phyloP scores from a whole-genome alignment of 192 early-diverging fungal species.

The Entomortierella chlamydospora region DNA sequence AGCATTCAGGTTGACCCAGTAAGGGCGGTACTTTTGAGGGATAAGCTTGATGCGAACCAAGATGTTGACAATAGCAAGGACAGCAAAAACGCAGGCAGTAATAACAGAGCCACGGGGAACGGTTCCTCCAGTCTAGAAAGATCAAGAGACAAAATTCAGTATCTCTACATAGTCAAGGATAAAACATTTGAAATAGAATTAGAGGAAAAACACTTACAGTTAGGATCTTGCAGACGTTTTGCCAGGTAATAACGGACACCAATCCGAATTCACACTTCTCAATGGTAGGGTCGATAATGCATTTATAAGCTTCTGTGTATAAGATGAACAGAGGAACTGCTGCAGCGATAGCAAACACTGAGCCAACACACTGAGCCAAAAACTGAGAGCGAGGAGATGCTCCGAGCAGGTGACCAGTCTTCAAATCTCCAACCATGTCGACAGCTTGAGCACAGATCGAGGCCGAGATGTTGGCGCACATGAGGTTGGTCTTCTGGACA shows the following conservation, averaged over 20 bases:
- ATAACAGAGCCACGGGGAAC: slow-evolving; percentile 58
- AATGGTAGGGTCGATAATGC: slow-evolving; percentile 57
- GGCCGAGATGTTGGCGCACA: slow-evolving; percentile 70
- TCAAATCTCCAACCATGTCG: slow-evolving; percentile 80
- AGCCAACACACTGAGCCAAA: slow-evolving; percentile 72
- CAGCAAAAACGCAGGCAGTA: slow-evolving; percentile 57
- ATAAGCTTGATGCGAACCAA: slow-evolving; percentile 60
- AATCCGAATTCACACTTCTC: slow-evolving; percentile 59
- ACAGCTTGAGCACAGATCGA: slow-evolving; percentile 67
- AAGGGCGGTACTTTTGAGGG: slow-evolving; percentile 63
- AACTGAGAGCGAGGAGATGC: slow-evolving; percentile 77
- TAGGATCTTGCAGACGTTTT: slow-evolving; percentile 35
- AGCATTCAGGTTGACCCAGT: slow-evolving; percentile 70
- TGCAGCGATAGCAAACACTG: slow-evolving; percentile 69
- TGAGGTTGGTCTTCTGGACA: slow-evolving; percentile 68
- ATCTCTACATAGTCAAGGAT: too few species aligned
- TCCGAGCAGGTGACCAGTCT: slow-evolving; percentile 75
- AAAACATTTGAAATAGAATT: slow-evolving; percentile 53
- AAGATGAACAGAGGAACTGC: slow-evolving; percentile 68
- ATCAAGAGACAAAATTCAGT: too few species aligned
- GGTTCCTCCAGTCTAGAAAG: slow-evolving; percentile 56
- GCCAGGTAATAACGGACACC: slow-evolving; percentile 56
- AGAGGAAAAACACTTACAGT: slow-evolving; percentile 61
- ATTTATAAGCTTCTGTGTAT: slow-evolving; percentile 72
- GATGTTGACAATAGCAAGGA: slow-evolving; percentile 54